Percentiles rank a stretch among this genome's conserved stretches.
phyloP scores from a whole-genome alignment of 768 basidiomycete species.

The Xerocomellus amylosporus region DNA sequence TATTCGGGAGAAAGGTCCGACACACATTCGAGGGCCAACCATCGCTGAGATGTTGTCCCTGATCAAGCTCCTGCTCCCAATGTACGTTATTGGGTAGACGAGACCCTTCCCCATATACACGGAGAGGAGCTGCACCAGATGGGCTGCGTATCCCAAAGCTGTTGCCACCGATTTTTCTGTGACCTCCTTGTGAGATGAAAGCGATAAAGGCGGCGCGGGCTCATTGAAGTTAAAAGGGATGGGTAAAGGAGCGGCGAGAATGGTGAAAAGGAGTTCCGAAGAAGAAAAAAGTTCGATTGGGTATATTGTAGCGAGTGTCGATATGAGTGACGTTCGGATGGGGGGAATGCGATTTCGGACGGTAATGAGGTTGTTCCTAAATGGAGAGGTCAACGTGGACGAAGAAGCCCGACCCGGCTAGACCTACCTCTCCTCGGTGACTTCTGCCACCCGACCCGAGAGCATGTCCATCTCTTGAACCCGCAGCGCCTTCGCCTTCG shows the following conservation, averaged over 20 bases:
- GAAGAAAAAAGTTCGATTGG: conserved; percentile 86
- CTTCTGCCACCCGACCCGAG: conserved; percentile 31
- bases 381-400: conserved; percentile 14
- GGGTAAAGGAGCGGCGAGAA: conserved; percentile 85
- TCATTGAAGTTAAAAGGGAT: conserved; percentile 73
- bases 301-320: conserved; percentile 72
- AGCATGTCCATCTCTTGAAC: conserved; percentile 29
- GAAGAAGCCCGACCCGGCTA: conserved; percentile 1
- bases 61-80: conserved; percentile 88
- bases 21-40: conserved; percentile 92
- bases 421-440: conserved; percentile 41
- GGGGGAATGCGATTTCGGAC: conserved; percentile 51
- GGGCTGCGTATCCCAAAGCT: conserved; percentile 86
- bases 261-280: conserved; percentile 84
- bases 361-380: conserved; percentile 45
- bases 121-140: conserved; percentile 80
- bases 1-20: conserved; percentile 14
- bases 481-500: conserved; percentile 41
- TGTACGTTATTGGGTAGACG: conserved; percentile 86
- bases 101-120: conserved; percentile 72
- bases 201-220: conserved; percentile 76
- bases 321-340: conserved; percentile 62
- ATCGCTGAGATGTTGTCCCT: conserved; percentile 92
- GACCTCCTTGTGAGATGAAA: conserved; percentile 64
- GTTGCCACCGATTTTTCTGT: conserved; percentile 87